Percentiles rank a stretch among this genome's conserved stretches.
Conservation (phyloP, 2,329 filamentous ascomycete species). For the Hypoxylon sp. region DNA sequence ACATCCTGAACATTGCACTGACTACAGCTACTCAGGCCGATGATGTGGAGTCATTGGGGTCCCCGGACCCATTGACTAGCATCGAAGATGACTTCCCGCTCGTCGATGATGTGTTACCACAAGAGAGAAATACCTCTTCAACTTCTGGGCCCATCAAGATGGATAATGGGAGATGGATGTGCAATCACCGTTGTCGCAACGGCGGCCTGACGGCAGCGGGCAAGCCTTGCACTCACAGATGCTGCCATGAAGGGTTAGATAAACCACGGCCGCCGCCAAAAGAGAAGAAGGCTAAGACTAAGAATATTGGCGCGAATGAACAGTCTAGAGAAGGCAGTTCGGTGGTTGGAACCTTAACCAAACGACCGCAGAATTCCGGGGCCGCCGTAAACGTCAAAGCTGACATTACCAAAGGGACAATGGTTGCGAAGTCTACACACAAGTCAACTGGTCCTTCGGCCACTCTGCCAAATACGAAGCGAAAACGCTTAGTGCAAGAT, state of each 20-base stretch:
- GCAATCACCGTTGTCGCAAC: slow-evolving; percentile 76
- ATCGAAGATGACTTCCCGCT: slow-evolving; percentile 64
- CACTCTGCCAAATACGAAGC: slow-evolving; percentile 28
- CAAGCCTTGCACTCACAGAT: slow-evolving; percentile 76
- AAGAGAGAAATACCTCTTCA: slow-evolving; percentile 38
- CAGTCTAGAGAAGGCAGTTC: slow-evolving; percentile 20
- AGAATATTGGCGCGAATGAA: slow-evolving; percentile 35
- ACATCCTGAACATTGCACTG: slow-evolving; percentile 57
- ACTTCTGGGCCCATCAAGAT: slow-evolving; percentile 65
- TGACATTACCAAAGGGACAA: slow-evolving; percentile 2
- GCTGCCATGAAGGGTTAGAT: slow-evolving; percentile 79
- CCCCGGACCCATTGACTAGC: slow-evolving; percentile 31
- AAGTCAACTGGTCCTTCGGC: background rate
- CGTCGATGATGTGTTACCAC: slow-evolving; percentile 65
- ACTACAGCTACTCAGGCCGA: slow-evolving; percentile 46
- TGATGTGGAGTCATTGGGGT: slow-evolving; percentile 43
- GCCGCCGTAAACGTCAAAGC: background rate
- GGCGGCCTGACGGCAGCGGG: slow-evolving; percentile 57
- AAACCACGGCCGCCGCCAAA: slow-evolving; percentile 67
- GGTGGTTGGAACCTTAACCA: background rate
- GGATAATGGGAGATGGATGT: slow-evolving; percentile 79
- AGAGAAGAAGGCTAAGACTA: slow-evolving; percentile 51
- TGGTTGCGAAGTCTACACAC: background rate
- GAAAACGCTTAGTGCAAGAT: slow-evolving; percentile 18
- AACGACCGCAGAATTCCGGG: background rate